Conservation (phyloP, 2,329 filamentous ascomycete species). For the Phoma sp. region DNA sequence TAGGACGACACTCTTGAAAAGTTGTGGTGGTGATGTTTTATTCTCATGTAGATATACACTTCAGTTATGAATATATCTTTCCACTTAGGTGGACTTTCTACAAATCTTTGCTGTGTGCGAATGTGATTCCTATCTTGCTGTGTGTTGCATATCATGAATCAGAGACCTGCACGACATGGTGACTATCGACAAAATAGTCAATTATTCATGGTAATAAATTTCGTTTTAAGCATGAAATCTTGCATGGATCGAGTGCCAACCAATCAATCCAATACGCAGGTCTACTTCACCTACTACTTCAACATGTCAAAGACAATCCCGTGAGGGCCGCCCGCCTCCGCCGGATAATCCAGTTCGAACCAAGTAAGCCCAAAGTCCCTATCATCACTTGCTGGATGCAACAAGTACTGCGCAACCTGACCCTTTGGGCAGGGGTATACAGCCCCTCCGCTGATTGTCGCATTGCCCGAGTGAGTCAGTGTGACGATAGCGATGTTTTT, state of each 20-base stretch:
- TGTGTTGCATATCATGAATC: too few species aligned
- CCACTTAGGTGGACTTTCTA: conserved; percentile 10
- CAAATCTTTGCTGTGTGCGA: background rate
- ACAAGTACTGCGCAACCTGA: conserved; percentile 35
- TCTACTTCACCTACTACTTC: conserved; percentile 2
- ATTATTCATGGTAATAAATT: too few species aligned
- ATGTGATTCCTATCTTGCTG: background rate
- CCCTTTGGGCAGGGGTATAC: conserved; percentile 33
- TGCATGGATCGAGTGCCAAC: too few species aligned
- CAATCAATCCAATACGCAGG: background rate
- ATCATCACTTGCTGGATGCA: conserved; percentile 27
- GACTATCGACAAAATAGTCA: too few species aligned
- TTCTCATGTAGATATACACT: conserved; percentile 43
- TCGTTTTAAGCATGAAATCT: too few species aligned
- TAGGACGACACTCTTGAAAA: background rate
- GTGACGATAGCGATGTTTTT: conserved; percentile 28
- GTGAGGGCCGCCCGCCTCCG: conserved; percentile 30
- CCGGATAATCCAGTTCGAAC: conserved; percentile 41
- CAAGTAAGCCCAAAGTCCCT: conserved; percentile 33
- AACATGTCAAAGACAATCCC: conserved; percentile 43
- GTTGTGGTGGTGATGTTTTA: conserved; percentile 20
- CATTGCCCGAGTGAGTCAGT: conserved; percentile 20
- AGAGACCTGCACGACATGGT: background rate
- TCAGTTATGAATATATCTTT: conserved; percentile 30
- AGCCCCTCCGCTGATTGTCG: conserved; percentile 20